Percentiles rank a stretch among this genome's conserved stretches.
These are phyloP conservation scores for Geotrichum cucujoidarum DNA, from an alignment of 1,139 yeast species.

Conservation along the genomic window DNA sequence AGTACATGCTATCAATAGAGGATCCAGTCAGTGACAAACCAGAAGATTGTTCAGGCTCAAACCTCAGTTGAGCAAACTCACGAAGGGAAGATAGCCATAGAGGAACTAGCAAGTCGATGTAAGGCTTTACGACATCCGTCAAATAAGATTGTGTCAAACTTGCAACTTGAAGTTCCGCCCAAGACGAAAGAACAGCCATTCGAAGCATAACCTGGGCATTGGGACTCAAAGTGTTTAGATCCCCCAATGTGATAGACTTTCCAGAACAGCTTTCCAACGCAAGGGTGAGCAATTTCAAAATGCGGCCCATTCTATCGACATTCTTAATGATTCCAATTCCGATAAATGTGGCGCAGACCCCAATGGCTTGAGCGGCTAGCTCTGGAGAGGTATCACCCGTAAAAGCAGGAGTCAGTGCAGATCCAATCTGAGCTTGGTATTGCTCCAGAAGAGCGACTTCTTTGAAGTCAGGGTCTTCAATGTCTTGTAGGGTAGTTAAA, in stretches of 20 bases:
- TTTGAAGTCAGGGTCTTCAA: slow-evolving; percentile 70
- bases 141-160: slow-evolving; percentile 37
- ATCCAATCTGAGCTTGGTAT: slow-evolving; percentile 89
- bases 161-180: slow-evolving; percentile 75
- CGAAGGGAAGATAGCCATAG: slow-evolving; percentile 74
- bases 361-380: slow-evolving; percentile 72
- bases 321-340: slow-evolving; percentile 50
- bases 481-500: slow-evolving; percentile 44
- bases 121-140: slow-evolving; percentile 50
- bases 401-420: slow-evolving; percentile 90
- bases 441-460: slow-evolving; percentile 74
- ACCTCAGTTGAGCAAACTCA: slow-evolving; percentile 67
- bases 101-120: slow-evolving; percentile 58
- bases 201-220: slow-evolving; percentile 56
- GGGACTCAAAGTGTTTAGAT: slow-evolving; percentile 35
- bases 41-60: slow-evolving; percentile 47
- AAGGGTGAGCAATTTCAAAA: slow-evolving; percentile 60
- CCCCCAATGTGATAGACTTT: slow-evolving; percentile 44
- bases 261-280: slow-evolving; percentile 55
- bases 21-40: slow-evolving; percentile 27
- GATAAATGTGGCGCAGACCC: slow-evolving; percentile 73
- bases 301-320: slow-evolving; percentile 50
- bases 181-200: slow-evolving; percentile 70
- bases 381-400: slow-evolving; percentile 65
- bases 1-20: slow-evolving; percentile 36